These are phyloP conservation scores for Whalleya microplaca DNA, from an alignment of 2,329 filamentous ascomycete species.

Conservation along the genomic window DNA sequence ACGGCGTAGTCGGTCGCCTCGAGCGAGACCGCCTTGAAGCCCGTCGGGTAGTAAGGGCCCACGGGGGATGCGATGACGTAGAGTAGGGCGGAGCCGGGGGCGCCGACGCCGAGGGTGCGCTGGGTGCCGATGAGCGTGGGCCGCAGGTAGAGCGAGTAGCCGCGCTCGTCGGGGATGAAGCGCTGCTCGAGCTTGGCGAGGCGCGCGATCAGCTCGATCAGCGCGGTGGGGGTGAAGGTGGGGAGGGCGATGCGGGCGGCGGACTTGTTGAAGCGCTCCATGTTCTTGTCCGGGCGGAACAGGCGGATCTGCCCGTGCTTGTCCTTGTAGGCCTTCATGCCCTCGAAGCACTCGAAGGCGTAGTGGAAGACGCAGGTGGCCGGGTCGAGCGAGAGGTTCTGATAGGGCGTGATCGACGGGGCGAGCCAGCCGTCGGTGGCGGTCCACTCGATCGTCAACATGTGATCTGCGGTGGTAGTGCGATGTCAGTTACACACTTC, in stretches of 20 bases:
- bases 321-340: constrained; percentile 99
- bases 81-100: constrained; percentile 89
- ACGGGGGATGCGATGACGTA: constrained; percentile 97
- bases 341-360: constrained; percentile 97
- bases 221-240: constrained; percentile 72
- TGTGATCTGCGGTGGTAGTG: constrained; percentile 71
- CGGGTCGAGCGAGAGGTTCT: constrained; percentile 95
- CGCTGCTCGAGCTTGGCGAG: constrained; percentile 81
- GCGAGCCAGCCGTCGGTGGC: constrained; percentile 80
- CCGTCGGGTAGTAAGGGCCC: constrained; percentile 96
- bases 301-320: constrained; percentile 76
- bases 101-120: constrained; percentile 86
- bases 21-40: constrained; percentile 94
- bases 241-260: constrained; percentile 90
- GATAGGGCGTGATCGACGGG: constrained; percentile 87
- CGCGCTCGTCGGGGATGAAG: constrained; percentile 84
- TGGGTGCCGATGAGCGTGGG: constrained; percentile 98
- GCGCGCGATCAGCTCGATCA: constrained; percentile 81
- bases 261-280: constrained; percentile 91
- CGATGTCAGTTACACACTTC: not conserved
- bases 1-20: constrained; percentile 97
- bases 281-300: constrained; percentile 95
- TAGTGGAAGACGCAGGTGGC: constrained; percentile 98
- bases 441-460: constrained; percentile 95
- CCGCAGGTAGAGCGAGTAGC: constrained; percentile 93